Evolutionary conservation across 2,329 filamentous ascomycete species (phyloP).

Genomic region (Fusarium sp.): DNA sequence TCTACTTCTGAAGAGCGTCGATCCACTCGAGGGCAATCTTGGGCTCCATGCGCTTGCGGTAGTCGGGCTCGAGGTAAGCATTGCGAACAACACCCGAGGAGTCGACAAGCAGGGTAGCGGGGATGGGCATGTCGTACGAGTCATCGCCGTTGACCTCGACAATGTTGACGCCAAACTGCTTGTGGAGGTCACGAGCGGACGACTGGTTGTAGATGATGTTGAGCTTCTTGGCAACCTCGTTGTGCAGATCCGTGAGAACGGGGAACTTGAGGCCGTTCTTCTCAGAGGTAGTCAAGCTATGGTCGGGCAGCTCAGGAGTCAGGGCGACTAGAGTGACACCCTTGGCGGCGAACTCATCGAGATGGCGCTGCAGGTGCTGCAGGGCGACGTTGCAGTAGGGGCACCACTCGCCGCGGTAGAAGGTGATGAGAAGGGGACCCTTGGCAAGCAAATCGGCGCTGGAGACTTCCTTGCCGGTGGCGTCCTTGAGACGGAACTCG

Average conservation of each 20-base stretch:
- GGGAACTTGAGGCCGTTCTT: conserved; percentile 59
- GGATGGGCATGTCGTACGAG: conserved; percentile 56
- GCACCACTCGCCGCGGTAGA: conserved; percentile 65
- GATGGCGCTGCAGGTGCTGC: conserved; percentile 53
- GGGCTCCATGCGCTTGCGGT: conserved; percentile 56
- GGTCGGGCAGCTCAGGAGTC: conserved; percentile 59
- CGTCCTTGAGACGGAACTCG: conserved; percentile 54
- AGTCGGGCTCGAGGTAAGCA: conserved; percentile 56
- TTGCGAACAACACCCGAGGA: conserved; percentile 55
- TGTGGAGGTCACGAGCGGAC: conserved; percentile 48
- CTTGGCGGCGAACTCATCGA: conserved; percentile 54
- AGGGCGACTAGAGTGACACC: conserved; percentile 61
- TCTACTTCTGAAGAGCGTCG: conserved; percentile 36
- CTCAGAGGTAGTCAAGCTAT: conserved; percentile 55
- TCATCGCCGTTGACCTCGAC: conserved; percentile 56
- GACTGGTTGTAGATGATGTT: conserved; percentile 55
- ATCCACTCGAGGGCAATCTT: conserved; percentile 54
- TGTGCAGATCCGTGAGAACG: conserved; percentile 58
- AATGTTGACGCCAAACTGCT: conserved; percentile 51
- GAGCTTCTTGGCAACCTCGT: conserved; percentile 54
- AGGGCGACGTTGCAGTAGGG: conserved; percentile 62
- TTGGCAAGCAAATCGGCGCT: conserved; percentile 51
- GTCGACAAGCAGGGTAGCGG: conserved; percentile 58
- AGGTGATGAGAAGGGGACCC: conserved; percentile 59
- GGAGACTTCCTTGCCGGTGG: conserved; percentile 52